Conservation (phyloP, 805 yeast species). For the Saturnispora zaruensis region DNA sequence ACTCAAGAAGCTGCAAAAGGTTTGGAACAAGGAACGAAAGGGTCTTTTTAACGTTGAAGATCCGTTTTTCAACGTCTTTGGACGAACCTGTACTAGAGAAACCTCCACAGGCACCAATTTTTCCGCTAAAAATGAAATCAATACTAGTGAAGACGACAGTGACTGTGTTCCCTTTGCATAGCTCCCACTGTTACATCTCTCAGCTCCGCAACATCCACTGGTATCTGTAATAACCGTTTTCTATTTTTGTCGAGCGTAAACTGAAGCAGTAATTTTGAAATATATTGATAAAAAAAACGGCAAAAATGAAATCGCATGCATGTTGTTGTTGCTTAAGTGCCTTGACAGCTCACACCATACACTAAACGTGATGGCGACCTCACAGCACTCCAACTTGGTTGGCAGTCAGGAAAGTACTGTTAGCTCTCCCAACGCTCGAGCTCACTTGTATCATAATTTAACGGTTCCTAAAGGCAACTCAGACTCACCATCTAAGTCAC, state of each 20-base stretch:
- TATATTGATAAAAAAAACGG: neutral
- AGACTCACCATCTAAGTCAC: neutral
- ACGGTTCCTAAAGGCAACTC: neutral
- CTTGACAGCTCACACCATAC: neutral
- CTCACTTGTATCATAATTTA: slow-evolving; percentile 5
- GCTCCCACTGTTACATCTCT: neutral
- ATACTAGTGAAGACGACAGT: slow-evolving; percentile 14
- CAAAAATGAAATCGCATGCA: neutral
- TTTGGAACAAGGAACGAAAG: slow-evolving; percentile 27
- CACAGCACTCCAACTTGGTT: neutral
- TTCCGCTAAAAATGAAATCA: neutral
- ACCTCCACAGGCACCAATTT: neutral
- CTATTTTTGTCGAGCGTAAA: neutral
- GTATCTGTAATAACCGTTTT: neutral
- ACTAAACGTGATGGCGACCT: neutral
- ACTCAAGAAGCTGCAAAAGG: slow-evolving; percentile 22
- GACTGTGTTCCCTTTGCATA: slow-evolving; percentile 31
- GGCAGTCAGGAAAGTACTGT: neutral
- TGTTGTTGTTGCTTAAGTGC: neutral
- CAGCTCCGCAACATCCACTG: neutral
- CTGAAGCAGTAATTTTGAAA: neutral
- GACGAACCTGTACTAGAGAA: neutral
- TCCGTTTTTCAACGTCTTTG: slow-evolving; percentile 18
- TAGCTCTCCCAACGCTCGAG: neutral
- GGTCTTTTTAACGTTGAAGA: slow-evolving; percentile 19